Percentiles rank a stretch among this genome's conserved stretches.
phyloP scores from a whole-genome alignment of 768 basidiomycete genomes.

The Crassisporium funariophilum region DNA sequence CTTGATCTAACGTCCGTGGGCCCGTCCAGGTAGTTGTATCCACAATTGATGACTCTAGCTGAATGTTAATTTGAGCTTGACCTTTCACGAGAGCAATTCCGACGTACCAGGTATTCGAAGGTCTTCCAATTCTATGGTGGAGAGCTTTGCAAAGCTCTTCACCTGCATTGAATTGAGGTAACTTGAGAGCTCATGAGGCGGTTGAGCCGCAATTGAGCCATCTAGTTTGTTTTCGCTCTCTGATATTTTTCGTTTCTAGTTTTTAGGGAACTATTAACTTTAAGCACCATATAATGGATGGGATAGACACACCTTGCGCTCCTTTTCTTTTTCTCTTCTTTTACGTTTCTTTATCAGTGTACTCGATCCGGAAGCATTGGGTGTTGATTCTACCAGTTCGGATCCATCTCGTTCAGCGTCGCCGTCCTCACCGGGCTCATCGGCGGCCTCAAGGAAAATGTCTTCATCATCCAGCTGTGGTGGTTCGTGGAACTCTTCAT shows the following conservation, averaged over 20 bases:
- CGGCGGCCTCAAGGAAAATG: conserved; percentile 37
- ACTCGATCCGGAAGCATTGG: conserved; percentile 20
- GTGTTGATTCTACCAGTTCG: conserved; percentile 14
- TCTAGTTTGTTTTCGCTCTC: conserved; percentile 41
- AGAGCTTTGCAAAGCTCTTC: conserved; percentile 69
- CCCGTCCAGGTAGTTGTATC: conserved; percentile 78
- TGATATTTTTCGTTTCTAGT: conserved; percentile 66
- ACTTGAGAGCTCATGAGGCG: conserved; percentile 57
- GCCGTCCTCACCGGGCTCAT: conserved; percentile 22
- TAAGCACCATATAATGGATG: background rate
- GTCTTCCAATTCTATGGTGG: conserved; percentile 79
- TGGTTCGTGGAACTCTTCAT: conserved; percentile 43
- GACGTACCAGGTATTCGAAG: conserved; percentile 73
- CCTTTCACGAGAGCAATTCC: conserved; percentile 12
- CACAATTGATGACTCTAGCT: conserved; percentile 70
- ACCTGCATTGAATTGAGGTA: conserved; percentile 69
- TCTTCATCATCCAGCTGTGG: conserved; percentile 32
- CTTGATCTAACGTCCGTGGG: conserved; percentile 67
- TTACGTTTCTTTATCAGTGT: conserved; percentile 65
- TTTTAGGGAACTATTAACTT: conserved; percentile 1
- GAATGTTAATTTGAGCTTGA: conserved; percentile 47
- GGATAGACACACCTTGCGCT: conserved; percentile 21
- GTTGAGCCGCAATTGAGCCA: conserved; percentile 56
- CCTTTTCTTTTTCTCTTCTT: conserved; percentile 72
- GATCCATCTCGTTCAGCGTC: conserved; percentile 28